These are phyloP conservation scores for Phylloporus sp. DNA, from an alignment of 768 basidiomycete species.

Conservation along the genomic window DNA sequence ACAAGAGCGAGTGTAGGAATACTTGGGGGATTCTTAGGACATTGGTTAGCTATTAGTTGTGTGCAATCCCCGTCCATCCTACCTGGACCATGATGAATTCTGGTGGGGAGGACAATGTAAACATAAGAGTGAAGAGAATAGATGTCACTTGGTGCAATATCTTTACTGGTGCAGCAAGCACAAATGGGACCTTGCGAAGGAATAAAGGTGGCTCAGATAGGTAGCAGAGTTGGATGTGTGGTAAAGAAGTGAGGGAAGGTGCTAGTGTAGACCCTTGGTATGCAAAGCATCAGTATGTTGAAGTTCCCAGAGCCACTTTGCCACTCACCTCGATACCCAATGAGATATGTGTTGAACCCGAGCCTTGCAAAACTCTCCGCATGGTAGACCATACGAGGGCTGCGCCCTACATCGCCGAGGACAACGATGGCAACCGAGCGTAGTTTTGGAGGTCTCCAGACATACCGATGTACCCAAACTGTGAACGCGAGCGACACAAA, in stretches of 20 bases:
- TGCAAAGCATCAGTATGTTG: neutral
- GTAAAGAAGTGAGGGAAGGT: constrained; percentile 63
- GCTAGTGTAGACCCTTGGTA: constrained; percentile 70
- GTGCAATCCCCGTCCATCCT: constrained; percentile 18
- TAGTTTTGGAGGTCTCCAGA: constrained; percentile 29
- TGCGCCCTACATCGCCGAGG: constrained; percentile 92
- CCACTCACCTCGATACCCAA: constrained; percentile 79
- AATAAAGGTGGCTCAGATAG: constrained; percentile 59
- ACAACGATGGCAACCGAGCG: constrained; percentile 88
- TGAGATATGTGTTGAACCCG: constrained; percentile 71
- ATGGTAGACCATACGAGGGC: constrained; percentile 99
- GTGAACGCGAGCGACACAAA: constrained; percentile 11
- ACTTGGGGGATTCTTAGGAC: constrained; percentile 85
- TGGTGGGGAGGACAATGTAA: constrained; percentile 61
- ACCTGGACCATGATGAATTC: constrained; percentile 92
- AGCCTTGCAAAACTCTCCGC: constrained; percentile 85
- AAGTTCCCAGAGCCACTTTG: neutral
- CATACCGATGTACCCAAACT: constrained; percentile 14
- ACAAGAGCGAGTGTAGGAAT: constrained; percentile 91
- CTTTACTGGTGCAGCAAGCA: constrained; percentile 78
- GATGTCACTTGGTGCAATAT: constrained; percentile 63
- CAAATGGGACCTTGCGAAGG: constrained; percentile 55
- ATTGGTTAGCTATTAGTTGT: neutral
- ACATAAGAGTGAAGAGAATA: constrained; percentile 60
- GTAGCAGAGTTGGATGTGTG: constrained; percentile 62